A percentile compares a stretch with the other conserved stretches of the same genome.
These are phyloP conservation scores for Xylaria sp. DNA, from an alignment of 2,329 filamentous ascomycete species.

Conservation along the genomic window DNA sequence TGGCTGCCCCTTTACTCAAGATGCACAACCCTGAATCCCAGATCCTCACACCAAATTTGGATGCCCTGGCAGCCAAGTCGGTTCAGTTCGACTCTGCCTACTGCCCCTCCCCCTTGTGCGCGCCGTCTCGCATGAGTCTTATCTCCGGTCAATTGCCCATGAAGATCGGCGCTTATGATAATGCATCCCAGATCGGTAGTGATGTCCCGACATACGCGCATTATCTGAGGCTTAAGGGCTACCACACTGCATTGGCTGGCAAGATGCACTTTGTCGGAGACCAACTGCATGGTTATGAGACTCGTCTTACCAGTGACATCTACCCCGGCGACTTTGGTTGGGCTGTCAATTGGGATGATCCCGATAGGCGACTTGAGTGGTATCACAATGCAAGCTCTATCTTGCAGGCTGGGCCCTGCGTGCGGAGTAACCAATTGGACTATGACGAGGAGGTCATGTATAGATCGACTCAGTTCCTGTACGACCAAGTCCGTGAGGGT, in stretches of 20 bases:
- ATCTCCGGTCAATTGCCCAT: slow-evolving; percentile 87
- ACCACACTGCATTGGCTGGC: slow-evolving; percentile 84
- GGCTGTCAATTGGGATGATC: slow-evolving; percentile 93
- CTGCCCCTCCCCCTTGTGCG: slow-evolving; percentile 88
- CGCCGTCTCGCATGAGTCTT: slow-evolving; percentile 89
- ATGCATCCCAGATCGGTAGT: slow-evolving; percentile 75
- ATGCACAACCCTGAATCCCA: slow-evolving; percentile 85
- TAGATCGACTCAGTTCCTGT: slow-evolving; percentile 81
- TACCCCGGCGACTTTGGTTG: slow-evolving; percentile 93
- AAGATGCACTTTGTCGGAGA: slow-evolving; percentile 99
- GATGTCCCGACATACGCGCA: slow-evolving; percentile 90
- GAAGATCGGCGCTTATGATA: slow-evolving; percentile 88
- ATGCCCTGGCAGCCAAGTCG: slow-evolving; percentile 71
- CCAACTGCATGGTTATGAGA: slow-evolving; percentile 90
- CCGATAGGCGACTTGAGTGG: slow-evolving; percentile 81
- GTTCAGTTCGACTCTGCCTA: slow-evolving; percentile 93
- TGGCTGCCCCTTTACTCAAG: slow-evolving; percentile 83
- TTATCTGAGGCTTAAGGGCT: slow-evolving; percentile 77
- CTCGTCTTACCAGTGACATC: slow-evolving; percentile 87
- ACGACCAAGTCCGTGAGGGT: slow-evolving; percentile 81
- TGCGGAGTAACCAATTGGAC: slow-evolving; percentile 90
- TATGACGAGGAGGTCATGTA: slow-evolving; percentile 97
- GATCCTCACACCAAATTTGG: slow-evolving; percentile 88
- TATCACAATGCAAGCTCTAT: slow-evolving; percentile 96
- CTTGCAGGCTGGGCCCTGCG: slow-evolving; percentile 79